Evolutionary conservation across 495 filamentous ascomycete genomes (phyloP).

Genomic region (Eremomyces bilateralis): DNA sequence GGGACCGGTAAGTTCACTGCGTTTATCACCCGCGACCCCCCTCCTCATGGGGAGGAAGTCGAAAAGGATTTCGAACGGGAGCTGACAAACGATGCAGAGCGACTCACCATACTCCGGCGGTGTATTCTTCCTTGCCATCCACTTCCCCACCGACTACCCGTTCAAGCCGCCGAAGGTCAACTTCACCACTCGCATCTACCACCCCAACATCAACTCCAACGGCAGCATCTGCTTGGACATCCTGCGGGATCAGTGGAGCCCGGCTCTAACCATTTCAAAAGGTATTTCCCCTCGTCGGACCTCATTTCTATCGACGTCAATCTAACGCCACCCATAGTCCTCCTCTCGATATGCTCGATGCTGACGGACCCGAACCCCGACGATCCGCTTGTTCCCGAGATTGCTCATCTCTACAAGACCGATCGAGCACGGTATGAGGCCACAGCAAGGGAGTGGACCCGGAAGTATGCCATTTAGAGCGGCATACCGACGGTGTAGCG

Average conservation of each 20-base stretch:
- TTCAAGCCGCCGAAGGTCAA: slow-evolving; percentile 99
- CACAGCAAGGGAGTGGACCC: slow-evolving; percentile 93
- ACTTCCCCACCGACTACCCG: slow-evolving; percentile 98
- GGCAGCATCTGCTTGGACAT: slow-evolving; percentile 98
- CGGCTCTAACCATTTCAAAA: slow-evolving; percentile 95
- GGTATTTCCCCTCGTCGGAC: slow-evolving; percentile 28
- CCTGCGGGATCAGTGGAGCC: slow-evolving; percentile 96
- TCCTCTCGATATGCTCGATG: slow-evolving; percentile 99
- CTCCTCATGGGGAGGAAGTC: not conserved
- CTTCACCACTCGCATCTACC: slow-evolving; percentile 98
- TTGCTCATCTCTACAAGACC: slow-evolving; percentile 99
- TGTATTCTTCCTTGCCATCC: slow-evolving; percentile 94
- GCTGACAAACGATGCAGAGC: too few species aligned
- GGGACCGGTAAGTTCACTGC: slow-evolving; percentile 65
- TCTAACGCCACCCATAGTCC: slow-evolving; percentile 29
- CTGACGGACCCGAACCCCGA: slow-evolving; percentile 98
- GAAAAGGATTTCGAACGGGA: too few species aligned
- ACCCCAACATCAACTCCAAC: slow-evolving; percentile 99
- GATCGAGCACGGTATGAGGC: slow-evolving; percentile 88
- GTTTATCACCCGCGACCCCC: not conserved
- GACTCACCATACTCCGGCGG: slow-evolving; percentile 94
- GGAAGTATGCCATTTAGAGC: slow-evolving; percentile 98
- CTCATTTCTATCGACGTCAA: not conserved
- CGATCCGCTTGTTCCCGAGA: slow-evolving; percentile 93
- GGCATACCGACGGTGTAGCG: too few species aligned